Base-by-base conservation (phyloP, 2,329 filamentous ascomycete genomes). In the Geosmithia flava region DNA sequence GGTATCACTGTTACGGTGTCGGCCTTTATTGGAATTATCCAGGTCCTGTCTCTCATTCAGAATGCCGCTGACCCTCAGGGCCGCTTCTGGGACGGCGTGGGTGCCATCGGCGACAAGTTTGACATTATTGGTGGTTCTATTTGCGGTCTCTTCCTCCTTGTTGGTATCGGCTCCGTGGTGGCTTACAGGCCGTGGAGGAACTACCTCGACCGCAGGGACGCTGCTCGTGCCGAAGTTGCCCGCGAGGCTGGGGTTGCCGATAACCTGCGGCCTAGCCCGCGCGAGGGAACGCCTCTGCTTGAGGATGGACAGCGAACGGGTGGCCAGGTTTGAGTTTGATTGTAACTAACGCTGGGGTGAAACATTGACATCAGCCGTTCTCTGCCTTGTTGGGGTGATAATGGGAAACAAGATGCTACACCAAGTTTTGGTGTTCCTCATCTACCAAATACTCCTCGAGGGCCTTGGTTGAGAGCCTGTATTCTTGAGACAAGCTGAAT, bases 1-100 rank as follows among this genome's bases (percentile, higher is more conserved):
- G 79, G 76, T 3, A 78, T 95, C 47, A 96, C 89, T 0, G 85
- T 95, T 20, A 67, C 85, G 4, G 88, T 95, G 0, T 87, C 89
- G 1, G 77, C 87, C 2, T 83, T 93, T 27, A 95, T 97, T 55
- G 91, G 91, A 20, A 71, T 85, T 16, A 76, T 97, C 20, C 93
- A 98, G 62, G 68, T 95, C 0, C 70, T 97, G 11, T 88, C 81
- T 2, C 71, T 97, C 10, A 73, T 88, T 2, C 70, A 87, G 48
- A 87, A 90, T 56, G 82, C 91, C 1, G 83, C 85, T 0, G 72
- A 85, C 47, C 84, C 86, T 0, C 48, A 74, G 16, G 89, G 88
- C 0, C 64, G 63, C n/a, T 96, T 97, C 64, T 97, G 93, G 93
- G 82, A 95, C 47, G 90, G 89, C 1, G 85, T 97, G 0, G 76